Conservation (phyloP, 371 early-diverging fungal genomes). For the Rhizopus stolonifer region DNA sequence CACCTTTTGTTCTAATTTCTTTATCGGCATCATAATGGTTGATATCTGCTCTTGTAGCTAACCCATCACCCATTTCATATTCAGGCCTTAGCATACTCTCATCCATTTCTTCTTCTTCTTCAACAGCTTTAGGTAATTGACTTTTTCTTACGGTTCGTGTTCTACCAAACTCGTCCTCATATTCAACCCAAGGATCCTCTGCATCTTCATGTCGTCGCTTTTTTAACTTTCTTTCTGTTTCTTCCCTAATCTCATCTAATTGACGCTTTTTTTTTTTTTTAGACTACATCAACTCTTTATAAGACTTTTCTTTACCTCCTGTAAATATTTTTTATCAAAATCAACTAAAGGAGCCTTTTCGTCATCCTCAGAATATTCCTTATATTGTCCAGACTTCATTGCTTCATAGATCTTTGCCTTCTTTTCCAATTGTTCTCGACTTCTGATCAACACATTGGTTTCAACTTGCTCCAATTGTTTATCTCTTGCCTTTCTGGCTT, state of each 20-base stretch:
- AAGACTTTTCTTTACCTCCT: slow-evolving; percentile 26
- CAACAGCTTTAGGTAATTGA: slow-evolving; percentile 42
- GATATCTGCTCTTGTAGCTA: slow-evolving; percentile 29
- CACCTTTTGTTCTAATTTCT: slow-evolving; percentile 74
- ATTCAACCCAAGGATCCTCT: slow-evolving; percentile 78
- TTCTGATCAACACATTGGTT: slow-evolving; percentile 33
- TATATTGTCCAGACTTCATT: slow-evolving; percentile 38
- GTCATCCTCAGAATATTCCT: slow-evolving; percentile 28
- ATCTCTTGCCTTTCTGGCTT: slow-evolving; percentile 36
- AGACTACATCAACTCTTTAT: too few species aligned
- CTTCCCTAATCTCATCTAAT: slow-evolving; percentile 10
- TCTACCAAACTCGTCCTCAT: slow-evolving; percentile 79
- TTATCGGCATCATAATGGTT: slow-evolving; percentile 55
- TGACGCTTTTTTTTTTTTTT: too few species aligned
- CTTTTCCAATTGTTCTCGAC: slow-evolving; percentile 62
- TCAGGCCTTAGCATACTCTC: slow-evolving; percentile 5
- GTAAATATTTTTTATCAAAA: slow-evolving; percentile 47
- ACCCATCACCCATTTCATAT: slow-evolving; percentile 14
- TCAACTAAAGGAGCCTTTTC: slow-evolving; percentile 48
- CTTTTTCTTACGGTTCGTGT: slow-evolving; percentile 70
- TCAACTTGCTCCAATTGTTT: slow-evolving; percentile 35
- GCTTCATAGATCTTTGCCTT: slow-evolving; percentile 68
- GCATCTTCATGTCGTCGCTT: slow-evolving; percentile 18
- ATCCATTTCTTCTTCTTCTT: neutral
- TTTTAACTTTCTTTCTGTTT: slow-evolving; percentile 9